phyloP scores from a whole-genome alignment of 2,329 filamentous ascomycete genomes.

The Diplodia scrobiculata region DNA sequence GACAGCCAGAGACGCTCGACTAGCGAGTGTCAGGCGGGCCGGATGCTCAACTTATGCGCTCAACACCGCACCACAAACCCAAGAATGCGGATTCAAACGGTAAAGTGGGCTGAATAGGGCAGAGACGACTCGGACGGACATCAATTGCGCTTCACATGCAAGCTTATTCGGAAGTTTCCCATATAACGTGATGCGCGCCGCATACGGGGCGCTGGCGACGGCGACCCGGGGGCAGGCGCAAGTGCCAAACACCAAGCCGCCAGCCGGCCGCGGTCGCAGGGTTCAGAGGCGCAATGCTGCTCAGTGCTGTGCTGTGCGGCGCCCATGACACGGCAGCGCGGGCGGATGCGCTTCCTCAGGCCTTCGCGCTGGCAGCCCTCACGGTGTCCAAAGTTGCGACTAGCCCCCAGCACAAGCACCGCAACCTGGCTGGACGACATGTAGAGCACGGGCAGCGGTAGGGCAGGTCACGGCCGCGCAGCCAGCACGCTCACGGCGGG shows the following conservation, averaged over 20 bases:
- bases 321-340: constrained; percentile 13
- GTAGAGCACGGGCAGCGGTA: constrained; percentile 24
- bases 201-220: constrained; percentile 22
- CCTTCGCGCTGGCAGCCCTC: constrained; percentile 22
- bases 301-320: constrained; percentile 23
- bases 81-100: constrained; percentile 21
- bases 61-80: constrained; percentile 28
- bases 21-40: constrained; percentile 30
- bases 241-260: constrained; percentile 23
- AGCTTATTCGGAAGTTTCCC: constrained; percentile 15
- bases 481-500: constrained; percentile 24
- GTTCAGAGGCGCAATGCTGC: constrained; percentile 23
- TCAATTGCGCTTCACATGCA: constrained; percentile 28
- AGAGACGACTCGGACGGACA: constrained; percentile 1
- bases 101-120: constrained; percentile 24
- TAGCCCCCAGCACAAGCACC: constrained; percentile 25
- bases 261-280: constrained; percentile 17
- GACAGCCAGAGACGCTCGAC: constrained; percentile 28
- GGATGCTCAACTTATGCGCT: constrained; percentile 30
- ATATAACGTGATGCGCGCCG: constrained; percentile 26
- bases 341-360: constrained; percentile 20
- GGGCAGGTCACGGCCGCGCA: background rate
- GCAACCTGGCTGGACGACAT: constrained; percentile 17
- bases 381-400: constrained; percentile 26
- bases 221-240: constrained; percentile 22